phyloP scores from a whole-genome alignment of 352 stramenopile species.

The Globisporangium alternatum region DNA sequence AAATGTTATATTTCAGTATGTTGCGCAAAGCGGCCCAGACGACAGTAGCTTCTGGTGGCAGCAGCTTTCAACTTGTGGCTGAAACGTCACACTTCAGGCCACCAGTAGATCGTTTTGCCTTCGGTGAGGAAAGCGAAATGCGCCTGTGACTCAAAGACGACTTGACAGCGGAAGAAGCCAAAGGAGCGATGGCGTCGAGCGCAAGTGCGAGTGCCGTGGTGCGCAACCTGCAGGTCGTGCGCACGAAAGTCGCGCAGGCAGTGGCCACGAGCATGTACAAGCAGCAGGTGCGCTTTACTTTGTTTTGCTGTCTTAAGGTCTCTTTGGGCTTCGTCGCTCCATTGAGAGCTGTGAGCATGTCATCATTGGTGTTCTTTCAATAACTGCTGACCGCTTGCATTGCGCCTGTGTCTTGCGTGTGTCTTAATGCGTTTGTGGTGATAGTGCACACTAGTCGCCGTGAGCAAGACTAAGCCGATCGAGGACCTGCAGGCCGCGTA shows the following conservation, averaged over 20 bases:
- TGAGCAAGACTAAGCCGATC: conserved; percentile 94
- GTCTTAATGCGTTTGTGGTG: not conserved
- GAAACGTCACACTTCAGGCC: not conserved
- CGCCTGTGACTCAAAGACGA: not conserved
- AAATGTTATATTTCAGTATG: too few species aligned
- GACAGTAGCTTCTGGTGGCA: not conserved
- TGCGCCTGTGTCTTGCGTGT: not conserved
- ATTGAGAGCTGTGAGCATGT: not conserved
- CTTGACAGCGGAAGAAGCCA: not conserved
- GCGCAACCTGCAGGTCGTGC: conserved; percentile 60
- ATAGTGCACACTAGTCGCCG: conserved; percentile 86
- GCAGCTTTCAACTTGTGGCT: not conserved
- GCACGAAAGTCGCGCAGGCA: conserved; percentile 55
- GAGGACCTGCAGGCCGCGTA: conserved; percentile 88
- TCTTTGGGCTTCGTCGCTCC: not conserved
- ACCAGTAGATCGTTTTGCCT: not conserved
- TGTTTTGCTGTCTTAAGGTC: not conserved
- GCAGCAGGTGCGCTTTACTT: conserved; percentile 26
- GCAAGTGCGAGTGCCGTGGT: conserved; percentile 27
- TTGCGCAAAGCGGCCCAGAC: too few species aligned
- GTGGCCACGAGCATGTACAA: conserved; percentile 47
- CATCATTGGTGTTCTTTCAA: not conserved
- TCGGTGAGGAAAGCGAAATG: not conserved
- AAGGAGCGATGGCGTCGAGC: conserved; percentile 8
- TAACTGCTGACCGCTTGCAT: not conserved